phyloP scores from a whole-genome alignment of 2,329 filamentous ascomycete species.

The Fusarium siculi region DNA sequence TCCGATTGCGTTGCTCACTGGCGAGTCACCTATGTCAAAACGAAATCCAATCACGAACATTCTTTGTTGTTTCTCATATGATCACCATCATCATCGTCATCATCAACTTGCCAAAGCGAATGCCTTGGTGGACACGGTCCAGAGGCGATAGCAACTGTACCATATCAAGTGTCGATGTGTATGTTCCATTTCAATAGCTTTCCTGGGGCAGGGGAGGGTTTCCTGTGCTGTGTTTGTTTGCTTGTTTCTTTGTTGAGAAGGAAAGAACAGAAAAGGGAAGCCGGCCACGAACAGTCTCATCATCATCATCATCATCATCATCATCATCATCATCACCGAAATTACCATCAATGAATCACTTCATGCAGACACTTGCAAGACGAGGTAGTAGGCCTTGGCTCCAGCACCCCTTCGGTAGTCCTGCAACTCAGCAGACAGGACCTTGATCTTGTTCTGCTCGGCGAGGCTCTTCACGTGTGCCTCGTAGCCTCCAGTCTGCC shows the following conservation, averaged over 20 bases:
- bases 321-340: constrained; percentile 18
- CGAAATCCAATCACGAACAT: constrained; percentile 16
- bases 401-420: constrained; percentile 48
- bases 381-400: constrained; percentile 47
- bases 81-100: constrained; percentile 25
- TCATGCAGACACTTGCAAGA: constrained; percentile 41
- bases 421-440: constrained; percentile 45
- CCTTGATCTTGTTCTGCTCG: constrained; percentile 43
- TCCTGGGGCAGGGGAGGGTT: neutral
- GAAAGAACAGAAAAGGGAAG: neutral
- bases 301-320: constrained; percentile 10
- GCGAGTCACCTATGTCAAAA: constrained; percentile 21
- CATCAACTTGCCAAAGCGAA: neutral
- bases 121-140: neutral
- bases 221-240: constrained; percentile 6
- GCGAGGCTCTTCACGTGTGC: constrained; percentile 50
- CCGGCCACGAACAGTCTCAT: constrained; percentile 13
- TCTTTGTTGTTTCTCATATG: constrained; percentile 19
- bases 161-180: neutral
- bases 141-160: neutral
- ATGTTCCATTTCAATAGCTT: neutral
- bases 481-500: constrained; percentile 59
- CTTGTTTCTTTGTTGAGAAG: constrained; percentile 3
- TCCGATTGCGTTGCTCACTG: constrained; percentile 7
- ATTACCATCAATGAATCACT: constrained; percentile 19